These are phyloP conservation scores for Pisolithus sp. DNA, from an alignment of 768 basidiomycete species.

Conservation along the genomic window DNA sequence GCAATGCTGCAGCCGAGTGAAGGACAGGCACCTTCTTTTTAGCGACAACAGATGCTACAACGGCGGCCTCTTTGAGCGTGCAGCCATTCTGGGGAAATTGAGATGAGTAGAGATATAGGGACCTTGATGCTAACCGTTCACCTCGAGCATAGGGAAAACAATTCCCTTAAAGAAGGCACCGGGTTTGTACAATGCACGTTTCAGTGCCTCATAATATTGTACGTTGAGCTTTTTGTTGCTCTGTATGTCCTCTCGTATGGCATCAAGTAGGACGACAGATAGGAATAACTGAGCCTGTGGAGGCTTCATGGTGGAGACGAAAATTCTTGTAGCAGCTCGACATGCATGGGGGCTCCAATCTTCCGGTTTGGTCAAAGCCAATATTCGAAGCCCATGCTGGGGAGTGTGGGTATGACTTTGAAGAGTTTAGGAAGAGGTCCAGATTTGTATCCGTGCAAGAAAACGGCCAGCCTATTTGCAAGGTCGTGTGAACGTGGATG, in stretches of 20 bases:
- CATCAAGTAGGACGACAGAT: slow-evolving; percentile 85
- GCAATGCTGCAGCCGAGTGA: slow-evolving; percentile 90
- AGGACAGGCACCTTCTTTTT: slow-evolving; percentile 93
- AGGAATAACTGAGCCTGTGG: slow-evolving; percentile 89
- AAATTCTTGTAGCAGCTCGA: slow-evolving; percentile 88
- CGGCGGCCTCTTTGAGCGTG: slow-evolving; percentile 89
- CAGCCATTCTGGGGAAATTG: slow-evolving; percentile 55
- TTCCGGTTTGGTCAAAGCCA: slow-evolving; percentile 88
- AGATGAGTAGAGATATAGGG: slow-evolving; percentile 24
- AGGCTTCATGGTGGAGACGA: slow-evolving; percentile 96
- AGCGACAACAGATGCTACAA: slow-evolving; percentile 85
- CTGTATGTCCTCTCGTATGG: slow-evolving; percentile 82
- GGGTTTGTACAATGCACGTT: slow-evolving; percentile 90
- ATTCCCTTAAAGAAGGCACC: slow-evolving; percentile 98
- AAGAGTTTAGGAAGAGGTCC: slow-evolving; percentile 94
- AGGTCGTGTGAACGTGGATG: slow-evolving; percentile 2
- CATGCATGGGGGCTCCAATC: slow-evolving; percentile 96
- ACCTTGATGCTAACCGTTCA: slow-evolving; percentile 31
- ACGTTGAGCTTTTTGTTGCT: slow-evolving; percentile 85
- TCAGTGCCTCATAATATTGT: slow-evolving; percentile 91
- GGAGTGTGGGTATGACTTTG: slow-evolving; percentile 95
- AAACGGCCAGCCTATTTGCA: slow-evolving; percentile 64
- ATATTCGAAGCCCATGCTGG: slow-evolving; percentile 93
- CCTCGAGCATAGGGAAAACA: slow-evolving; percentile 91
- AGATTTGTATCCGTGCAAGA: slow-evolving; percentile 85